Conservation (phyloP, 2,329 filamentous ascomycete species). For the Aureobasidium namibiae region DNA sequence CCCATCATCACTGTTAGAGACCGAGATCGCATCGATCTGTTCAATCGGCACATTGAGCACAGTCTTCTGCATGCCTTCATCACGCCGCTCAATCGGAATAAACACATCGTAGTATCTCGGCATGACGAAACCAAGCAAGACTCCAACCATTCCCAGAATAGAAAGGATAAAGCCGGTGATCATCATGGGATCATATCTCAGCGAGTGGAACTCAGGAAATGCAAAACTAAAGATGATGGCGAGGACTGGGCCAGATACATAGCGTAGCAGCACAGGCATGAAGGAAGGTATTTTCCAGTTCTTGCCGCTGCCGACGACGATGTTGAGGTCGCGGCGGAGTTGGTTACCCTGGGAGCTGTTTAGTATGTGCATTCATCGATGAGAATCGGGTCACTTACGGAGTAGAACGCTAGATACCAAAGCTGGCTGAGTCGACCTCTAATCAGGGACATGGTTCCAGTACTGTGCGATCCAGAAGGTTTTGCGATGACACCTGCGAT, state of each 20-base stretch:
- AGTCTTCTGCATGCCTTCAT: constrained; percentile 34
- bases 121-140: constrained; percentile 42
- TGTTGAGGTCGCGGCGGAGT: constrained; percentile 47
- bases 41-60: neutral
- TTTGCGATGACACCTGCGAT: constrained; percentile 19
- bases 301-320: constrained; percentile 44
- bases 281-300: constrained; percentile 50
- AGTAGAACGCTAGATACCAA: constrained; percentile 51
- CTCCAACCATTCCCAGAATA: constrained; percentile 39
- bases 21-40: neutral
- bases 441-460: neutral
- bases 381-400: constrained; percentile 35
- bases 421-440: constrained; percentile 28
- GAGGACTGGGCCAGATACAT: constrained; percentile 42
- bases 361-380: neutral
- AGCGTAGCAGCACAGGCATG: constrained; percentile 44
- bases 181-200: constrained; percentile 28
- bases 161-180: constrained; percentile 44
- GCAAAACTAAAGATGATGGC: constrained; percentile 46
- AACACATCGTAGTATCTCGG: constrained; percentile 48
- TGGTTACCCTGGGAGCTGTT: constrained; percentile 42
- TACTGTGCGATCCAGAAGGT: neutral
- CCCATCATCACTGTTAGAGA: neutral
- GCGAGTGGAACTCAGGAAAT: constrained; percentile 39
- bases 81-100: constrained; percentile 39